These are phyloP conservation scores for Colletotrichum camelliae DNA, from an alignment of 2,329 filamentous ascomycete genomes.

Conservation along the genomic window DNA sequence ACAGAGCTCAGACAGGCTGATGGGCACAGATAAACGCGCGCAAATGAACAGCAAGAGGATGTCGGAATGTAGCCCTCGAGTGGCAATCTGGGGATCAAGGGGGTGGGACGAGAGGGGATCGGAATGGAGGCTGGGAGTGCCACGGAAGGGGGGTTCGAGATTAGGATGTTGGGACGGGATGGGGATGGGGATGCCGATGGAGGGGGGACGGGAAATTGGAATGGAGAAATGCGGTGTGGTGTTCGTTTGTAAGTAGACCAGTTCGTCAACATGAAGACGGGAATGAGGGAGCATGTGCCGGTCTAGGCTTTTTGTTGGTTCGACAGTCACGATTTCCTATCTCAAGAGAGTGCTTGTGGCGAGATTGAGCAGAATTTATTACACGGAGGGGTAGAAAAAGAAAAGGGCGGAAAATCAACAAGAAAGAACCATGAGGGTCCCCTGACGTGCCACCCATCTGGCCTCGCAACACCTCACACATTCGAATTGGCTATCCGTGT, in stretches of 20 bases:
- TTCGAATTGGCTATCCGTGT: not conserved
- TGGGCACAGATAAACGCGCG: not conserved
- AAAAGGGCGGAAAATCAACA: conserved; percentile 1
- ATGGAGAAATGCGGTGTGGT: not conserved
- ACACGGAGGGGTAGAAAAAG: conserved; percentile 6
- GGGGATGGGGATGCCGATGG: not conserved
- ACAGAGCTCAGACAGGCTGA: not conserved
- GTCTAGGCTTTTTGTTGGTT: not conserved
- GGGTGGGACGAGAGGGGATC: not conserved
- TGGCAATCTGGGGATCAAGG: conserved; percentile 3
- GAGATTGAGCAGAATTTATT: not conserved
- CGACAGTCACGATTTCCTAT: not conserved
- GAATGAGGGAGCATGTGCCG: not conserved
- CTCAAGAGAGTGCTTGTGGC: not conserved
- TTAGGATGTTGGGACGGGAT: not conserved
- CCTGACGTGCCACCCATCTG: not conserved
- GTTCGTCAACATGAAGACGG: not conserved
- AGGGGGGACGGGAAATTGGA: not conserved
- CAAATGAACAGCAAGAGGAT: not conserved
- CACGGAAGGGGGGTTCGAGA: not conserved
- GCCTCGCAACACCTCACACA: not conserved
- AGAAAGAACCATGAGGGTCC: not conserved
- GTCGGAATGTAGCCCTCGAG: conserved; percentile 1
- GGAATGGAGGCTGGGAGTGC: not conserved
- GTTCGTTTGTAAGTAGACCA: not conserved